Evolutionary conservation across 768 basidiomycete species (phyloP).

Genomic region (Cystobasidium onofrii): DNA sequence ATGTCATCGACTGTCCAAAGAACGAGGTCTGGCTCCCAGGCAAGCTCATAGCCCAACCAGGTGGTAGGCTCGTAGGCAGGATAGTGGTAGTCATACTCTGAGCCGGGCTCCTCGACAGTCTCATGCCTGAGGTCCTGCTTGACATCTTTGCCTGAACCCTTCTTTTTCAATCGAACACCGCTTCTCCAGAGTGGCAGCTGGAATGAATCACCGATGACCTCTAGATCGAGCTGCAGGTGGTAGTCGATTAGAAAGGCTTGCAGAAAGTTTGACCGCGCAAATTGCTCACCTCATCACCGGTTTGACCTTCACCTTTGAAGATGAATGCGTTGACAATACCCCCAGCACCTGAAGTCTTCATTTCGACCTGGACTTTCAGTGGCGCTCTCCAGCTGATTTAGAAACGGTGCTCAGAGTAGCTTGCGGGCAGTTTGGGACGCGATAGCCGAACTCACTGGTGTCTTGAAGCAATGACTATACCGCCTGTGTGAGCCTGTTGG

Average conservation of each 20-base stretch:
- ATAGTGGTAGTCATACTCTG: conserved; percentile 18
- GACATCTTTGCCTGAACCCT: neutral
- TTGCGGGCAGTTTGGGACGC: neutral
- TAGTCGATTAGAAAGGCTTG: neutral
- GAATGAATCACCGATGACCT: conserved; percentile 4
- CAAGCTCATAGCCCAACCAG: neutral
- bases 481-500: neutral
- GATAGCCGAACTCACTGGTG: neutral
- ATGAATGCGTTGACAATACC: conserved; percentile 29
- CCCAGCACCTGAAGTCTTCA: conserved; percentile 8
- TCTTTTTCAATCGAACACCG: conserved; percentile 1
- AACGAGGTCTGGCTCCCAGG: neutral
- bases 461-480: conserved; percentile 7
- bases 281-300: conserved; percentile 10
- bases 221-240: conserved; percentile 7
- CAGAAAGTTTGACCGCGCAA: neutral
- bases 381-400: conserved; percentile 5
- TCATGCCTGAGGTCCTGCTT: conserved; percentile 1
- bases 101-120: neutral
- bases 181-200: conserved; percentile 16
- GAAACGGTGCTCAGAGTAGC: neutral
- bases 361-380: conserved; percentile 6
- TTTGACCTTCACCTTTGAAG: conserved; percentile 1
- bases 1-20: conserved; percentile 2
- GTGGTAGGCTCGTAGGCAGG: neutral